Conservation (phyloP, 1,139 yeast species). For the Sugiyamaella xylanicola region DNA sequence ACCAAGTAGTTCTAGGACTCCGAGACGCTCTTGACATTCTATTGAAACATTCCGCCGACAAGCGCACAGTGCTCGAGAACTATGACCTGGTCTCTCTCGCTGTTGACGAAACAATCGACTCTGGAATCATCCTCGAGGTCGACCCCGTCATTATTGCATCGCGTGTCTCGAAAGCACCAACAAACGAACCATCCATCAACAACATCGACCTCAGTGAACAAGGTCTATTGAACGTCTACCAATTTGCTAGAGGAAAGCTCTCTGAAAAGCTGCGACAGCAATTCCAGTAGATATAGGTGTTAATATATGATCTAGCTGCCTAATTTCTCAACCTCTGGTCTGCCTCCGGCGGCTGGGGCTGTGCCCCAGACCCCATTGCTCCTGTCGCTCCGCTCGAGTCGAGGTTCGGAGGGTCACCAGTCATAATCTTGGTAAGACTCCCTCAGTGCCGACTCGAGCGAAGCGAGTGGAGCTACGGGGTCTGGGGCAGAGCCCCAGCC, state of each 20-base stretch:
- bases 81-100: constrained; percentile 86
- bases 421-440: no score
- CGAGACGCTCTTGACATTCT: constrained; percentile 80
- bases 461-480: background rate
- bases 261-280: constrained; percentile 82
- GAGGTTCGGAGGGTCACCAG: no score
- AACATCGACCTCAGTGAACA: constrained; percentile 82
- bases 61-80: constrained; percentile 73
- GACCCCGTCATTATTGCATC: constrained; percentile 86
- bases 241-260: constrained; percentile 82
- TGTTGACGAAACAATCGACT: constrained; percentile 85
- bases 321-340: no score
- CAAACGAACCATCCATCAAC: constrained; percentile 61
- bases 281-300: constrained; percentile 37
- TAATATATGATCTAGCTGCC: constrained; percentile 1
- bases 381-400: no score
- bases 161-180: constrained; percentile 84
- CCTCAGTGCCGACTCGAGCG: no score
- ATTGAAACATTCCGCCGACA: constrained; percentile 75
- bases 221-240: constrained; percentile 85
- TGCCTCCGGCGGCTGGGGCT: no score
- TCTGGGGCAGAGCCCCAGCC: background rate
- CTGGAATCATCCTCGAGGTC: constrained; percentile 84
- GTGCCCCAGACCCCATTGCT: no score
- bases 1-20: constrained; percentile 74